phyloP scores from a whole-genome alignment of 345 rosid genomes.

The Erodium maritimum region DNA sequence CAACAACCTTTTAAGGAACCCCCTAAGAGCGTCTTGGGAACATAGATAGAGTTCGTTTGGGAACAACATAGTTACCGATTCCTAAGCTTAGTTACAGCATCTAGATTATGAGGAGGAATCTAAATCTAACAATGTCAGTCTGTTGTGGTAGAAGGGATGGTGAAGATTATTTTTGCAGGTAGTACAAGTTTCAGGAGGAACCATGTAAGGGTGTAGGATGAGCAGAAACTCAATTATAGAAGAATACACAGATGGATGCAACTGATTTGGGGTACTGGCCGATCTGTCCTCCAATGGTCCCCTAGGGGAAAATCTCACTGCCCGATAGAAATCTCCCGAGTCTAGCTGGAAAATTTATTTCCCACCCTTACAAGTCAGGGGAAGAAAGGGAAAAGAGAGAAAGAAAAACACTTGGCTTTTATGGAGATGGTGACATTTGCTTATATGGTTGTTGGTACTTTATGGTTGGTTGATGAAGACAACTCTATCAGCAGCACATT shows the following conservation, averaged over 20 bases:
- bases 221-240: slow-evolving; percentile 22
- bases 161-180: slow-evolving; percentile 13
- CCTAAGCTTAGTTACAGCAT: too few relatives aligned
- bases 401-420: neutral
- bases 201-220: slow-evolving; percentile 15
- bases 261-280: slow-evolving; percentile 22
- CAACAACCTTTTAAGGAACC: too few relatives aligned
- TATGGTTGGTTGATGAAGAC: neutral
- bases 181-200: slow-evolving; percentile 18
- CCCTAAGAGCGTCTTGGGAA: too few relatives aligned
- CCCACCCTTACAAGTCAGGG: neutral
- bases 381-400: neutral
- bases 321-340: slow-evolving; percentile 20
- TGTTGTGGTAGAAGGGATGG: slow-evolving; percentile 8
- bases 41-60: too few relatives aligned
- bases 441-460: neutral
- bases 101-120: too few relatives aligned
- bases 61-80: too few relatives aligned
- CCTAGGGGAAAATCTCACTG: slow-evolving; percentile 15
- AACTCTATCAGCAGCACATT: neutral
- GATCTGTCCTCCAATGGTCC: slow-evolving; percentile 10
- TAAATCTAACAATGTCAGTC: slow-evolving; percentile 3
- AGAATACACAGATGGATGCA: slow-evolving; percentile 26
- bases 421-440: neutral
- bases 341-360: slow-evolving; percentile 26